Base-by-base conservation (phyloP, 257 asterid genomes). In the Echites panduratus region DNA sequence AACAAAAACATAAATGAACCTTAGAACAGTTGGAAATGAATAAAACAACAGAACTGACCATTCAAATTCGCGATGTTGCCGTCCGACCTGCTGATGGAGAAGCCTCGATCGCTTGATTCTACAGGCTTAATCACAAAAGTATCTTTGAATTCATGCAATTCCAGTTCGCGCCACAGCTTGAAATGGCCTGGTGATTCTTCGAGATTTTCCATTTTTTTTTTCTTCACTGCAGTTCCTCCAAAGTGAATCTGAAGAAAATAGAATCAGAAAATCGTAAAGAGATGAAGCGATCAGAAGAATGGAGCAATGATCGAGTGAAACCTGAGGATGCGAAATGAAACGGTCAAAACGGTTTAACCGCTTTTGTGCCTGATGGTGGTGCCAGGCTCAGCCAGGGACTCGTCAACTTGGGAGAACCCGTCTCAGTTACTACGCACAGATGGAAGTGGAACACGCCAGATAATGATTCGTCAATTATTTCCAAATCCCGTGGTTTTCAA, bases 81-180 rank as follows among this genome's bases (percentile, higher is more conserved):
- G 52, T 89, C 93, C 29, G 44, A 82, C 65, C 92, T 92, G 82
- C 80, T 84, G 13, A 92, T 73, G 19, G 89, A 88, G 90, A 95
- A 95, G 76, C 95, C 96, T 72, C 83, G 92, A 72, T 85, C 87
- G 73, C 90, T 91, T 65, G 89, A 89, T 67, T 89, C 93, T 49
- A 80, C 75, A 26, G 97, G 81, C 70, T 80, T 86, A 76, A 95
- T 83, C 70, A 84, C 85, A 78, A 86, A 88, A 75, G 85, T 86
- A 27, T 95, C 87, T 9, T 78, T 11, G 56, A 87, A 90, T 74
- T 92, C 99, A 40, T 78, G 85, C 41, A 95, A 82, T 80, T 85
- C 90, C 87, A 92, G 68, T 75, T 89, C 89, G 85, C 86, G 85
- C 86, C 88, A 92, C 71, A 95, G 79, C 88, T 85, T 85, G 82